These are phyloP conservation scores for Periconia sp. DNA, from an alignment of 2,329 filamentous ascomycete genomes.

Conservation along the genomic window DNA sequence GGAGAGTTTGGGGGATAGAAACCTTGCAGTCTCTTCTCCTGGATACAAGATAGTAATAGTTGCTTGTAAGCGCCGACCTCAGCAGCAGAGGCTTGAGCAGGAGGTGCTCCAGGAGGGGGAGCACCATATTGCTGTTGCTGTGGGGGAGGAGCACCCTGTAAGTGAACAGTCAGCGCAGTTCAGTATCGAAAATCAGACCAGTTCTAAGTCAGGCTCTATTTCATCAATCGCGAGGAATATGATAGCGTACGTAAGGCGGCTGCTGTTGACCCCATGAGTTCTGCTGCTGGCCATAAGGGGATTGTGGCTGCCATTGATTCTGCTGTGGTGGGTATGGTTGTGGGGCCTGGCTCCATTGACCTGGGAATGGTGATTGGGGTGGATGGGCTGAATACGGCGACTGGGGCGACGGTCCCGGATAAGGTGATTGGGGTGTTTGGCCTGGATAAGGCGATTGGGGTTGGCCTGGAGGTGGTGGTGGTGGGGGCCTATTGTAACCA, in stretches of 20 bases:
- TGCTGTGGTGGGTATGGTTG: slow-evolving; percentile 32
- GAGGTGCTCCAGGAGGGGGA: slow-evolving; percentile 21
- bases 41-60: slow-evolving; percentile 57
- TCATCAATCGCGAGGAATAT: slow-evolving; percentile 10
- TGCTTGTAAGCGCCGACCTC: slow-evolving; percentile 60
- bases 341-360: slow-evolving; percentile 18
- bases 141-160: slow-evolving; percentile 21
- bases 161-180: slow-evolving; percentile 10
- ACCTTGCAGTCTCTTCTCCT: slow-evolving; percentile 60
- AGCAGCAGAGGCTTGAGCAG: slow-evolving; percentile 49
- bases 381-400: slow-evolving; percentile 17
- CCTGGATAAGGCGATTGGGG: slow-evolving; percentile 22
- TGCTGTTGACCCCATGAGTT: slow-evolving; percentile 26
- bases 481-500: slow-evolving; percentile 37
- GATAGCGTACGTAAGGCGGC: slow-evolving; percentile 27
- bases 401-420: slow-evolving; percentile 21
- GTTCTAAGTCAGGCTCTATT: slow-evolving; percentile 11
- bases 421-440: slow-evolving; percentile 17
- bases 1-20: slow-evolving; percentile 62
- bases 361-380: slow-evolving; percentile 19
- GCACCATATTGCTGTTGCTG: slow-evolving; percentile 7
- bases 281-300: slow-evolving; percentile 28
- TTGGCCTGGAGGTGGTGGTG: slow-evolving; percentile 34
- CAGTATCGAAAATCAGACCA: not conserved
- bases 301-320: slow-evolving; percentile 17